Conservation (phyloP, 805 yeast genomes). For the Suhomyces tanzawaensis region DNA sequence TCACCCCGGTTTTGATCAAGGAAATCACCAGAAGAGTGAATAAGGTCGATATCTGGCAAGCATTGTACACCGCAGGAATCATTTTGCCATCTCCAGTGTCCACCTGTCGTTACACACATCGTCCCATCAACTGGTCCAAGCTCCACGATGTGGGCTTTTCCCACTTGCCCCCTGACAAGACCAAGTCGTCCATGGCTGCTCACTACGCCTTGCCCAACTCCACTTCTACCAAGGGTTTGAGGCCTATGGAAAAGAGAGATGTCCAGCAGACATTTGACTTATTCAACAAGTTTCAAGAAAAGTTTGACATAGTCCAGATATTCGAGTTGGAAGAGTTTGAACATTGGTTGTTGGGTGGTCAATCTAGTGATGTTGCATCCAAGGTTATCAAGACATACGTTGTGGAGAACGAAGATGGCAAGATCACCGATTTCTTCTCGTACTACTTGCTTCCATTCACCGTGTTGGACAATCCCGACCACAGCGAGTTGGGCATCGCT, state of each 20-base stretch:
- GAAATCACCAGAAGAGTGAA: conserved; percentile 94
- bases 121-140: conserved; percentile 91
- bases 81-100: conserved; percentile 91
- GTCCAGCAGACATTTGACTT: conserved; percentile 60
- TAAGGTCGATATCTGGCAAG: conserved; percentile 86
- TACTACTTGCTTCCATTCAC: conserved; percentile 87
- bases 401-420: conserved; percentile 60
- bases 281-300: conserved; percentile 58
- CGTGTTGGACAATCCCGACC: conserved; percentile 62
- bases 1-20: conserved; percentile 90
- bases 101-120: conserved; percentile 85
- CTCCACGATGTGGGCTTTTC: conserved; percentile 88
- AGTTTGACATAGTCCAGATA: conserved; percentile 70
- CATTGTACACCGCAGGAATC: conserved; percentile 89
- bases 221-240: conserved; percentile 52
- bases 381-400: conserved; percentile 76
- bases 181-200: conserved; percentile 66
- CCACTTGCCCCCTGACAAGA: conserved; percentile 66
- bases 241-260: conserved; percentile 58
- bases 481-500: conserved; percentile 76
- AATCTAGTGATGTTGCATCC: conserved; percentile 21
- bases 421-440: conserved; percentile 84
- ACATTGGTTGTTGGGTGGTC: conserved; percentile 77
- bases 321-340: conserved; percentile 66
- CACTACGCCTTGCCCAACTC: conserved; percentile 53